Evolutionary conservation across 1,284 basidiomycete genomes (phyloP), one percentile per base, ranked within the genome.

Genomic region (Leccinum griseonigrum): DNA sequence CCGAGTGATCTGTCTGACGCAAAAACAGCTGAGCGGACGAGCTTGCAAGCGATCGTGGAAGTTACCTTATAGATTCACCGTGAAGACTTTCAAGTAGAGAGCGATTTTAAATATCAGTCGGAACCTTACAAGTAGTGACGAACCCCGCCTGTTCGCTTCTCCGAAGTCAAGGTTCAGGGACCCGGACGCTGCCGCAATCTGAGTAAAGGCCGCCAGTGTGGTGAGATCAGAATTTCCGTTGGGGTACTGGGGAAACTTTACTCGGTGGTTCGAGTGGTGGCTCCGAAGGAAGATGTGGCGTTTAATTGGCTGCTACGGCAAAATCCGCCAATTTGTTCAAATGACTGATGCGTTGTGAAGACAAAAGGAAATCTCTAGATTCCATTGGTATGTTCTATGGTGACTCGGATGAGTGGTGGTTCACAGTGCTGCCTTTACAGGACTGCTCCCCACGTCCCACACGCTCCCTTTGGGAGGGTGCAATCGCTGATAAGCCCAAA

Each of bases 391-490:
- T 51, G 7, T 34, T 29, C 59, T 32, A 57, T 26, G 43, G 48
- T 53, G 54, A 38, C 29, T 34, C n/a, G 53, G 50, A 62, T 54
- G 22, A 38, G 18, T 4, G 14, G 29, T 38, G n/a, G 51, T 56
- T 67, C 51, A 69, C 28, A 67, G 29, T 7, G 60, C 62, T 9
- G 60, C 62, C 43, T 57, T 68, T 34, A 58, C 40, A 31, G 60
- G 22, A 43, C 26, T n/a, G 10, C n/a, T 13, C 16, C 54, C 31
- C 18, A 34, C 22, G 31, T 74, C 75, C 78, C 78, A 80, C 18
- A 79, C 77, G 58, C 76, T 79, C 26, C 78, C 79, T 57, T 61
- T 60, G 59, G 76, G 71, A 10, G 74, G 73, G 60, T 80, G 78
- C 53, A 79, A 63, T 38, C 65, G 70, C 78, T 80, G 58, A 26